phyloP scores from a whole-genome alignment of 345 rosid genomes.

The Arabis alpina region DNA sequence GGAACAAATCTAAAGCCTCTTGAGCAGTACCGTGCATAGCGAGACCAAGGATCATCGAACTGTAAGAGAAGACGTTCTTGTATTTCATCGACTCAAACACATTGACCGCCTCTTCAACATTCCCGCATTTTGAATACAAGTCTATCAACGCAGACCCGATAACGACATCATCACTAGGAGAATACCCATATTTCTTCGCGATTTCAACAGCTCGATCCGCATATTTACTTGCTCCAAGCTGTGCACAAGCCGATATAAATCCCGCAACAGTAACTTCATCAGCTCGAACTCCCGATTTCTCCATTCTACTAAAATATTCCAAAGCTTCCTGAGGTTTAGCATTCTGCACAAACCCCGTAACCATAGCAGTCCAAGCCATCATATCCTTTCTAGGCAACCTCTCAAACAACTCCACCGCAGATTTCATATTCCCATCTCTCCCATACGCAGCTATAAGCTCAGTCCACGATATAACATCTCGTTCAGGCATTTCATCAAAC shows the following conservation, averaged over 20 bases:
- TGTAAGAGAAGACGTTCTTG: conserved; percentile 74
- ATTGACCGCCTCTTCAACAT: conserved; percentile 59
- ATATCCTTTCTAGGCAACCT: conserved; percentile 58
- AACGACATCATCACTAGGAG: conserved; percentile 49
- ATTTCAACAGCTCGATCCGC: conserved; percentile 55
- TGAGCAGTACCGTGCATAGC: conserved; percentile 73
- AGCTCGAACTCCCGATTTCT: conserved; percentile 46
- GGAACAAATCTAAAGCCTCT: conserved; percentile 64
- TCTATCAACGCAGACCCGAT: conserved; percentile 82
- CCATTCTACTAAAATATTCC: conserved; percentile 64
- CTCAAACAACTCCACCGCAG: conserved; percentile 56
- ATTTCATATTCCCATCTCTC: conserved; percentile 59
- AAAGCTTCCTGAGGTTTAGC: conserved; percentile 77
- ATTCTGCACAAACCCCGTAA: conserved; percentile 70
- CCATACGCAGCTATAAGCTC: conserved; percentile 64
- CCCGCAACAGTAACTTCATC: conserved; percentile 67
- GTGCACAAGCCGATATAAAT: conserved; percentile 82
- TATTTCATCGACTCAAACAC: conserved; percentile 60
- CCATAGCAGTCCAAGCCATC: conserved; percentile 85
- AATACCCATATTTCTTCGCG: conserved; percentile 48
- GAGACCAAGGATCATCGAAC: conserved; percentile 85
- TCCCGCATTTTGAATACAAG: conserved; percentile 87
- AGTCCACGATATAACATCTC: conserved; percentile 71
- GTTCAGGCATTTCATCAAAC: conserved; percentile 73
- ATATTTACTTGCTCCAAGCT: conserved; percentile 63